Conservation (phyloP, 805 yeast genomes). For the Candida sakaeoensis region DNA sequence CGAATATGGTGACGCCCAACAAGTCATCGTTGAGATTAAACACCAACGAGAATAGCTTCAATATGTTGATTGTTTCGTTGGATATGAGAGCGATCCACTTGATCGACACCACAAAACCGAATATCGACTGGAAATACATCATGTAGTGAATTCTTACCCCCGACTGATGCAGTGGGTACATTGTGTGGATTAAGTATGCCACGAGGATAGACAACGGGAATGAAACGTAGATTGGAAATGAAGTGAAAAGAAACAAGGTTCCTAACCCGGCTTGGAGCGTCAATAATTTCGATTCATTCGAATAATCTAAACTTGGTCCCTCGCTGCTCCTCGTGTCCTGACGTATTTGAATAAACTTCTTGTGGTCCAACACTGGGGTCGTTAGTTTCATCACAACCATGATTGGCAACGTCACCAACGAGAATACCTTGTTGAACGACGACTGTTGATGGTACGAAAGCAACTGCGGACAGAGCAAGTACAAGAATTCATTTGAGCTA, state of each 20-base stretch:
- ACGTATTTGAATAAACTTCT: slow-evolving; percentile 7
- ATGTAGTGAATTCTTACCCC: slow-evolving; percentile 9
- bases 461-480: slow-evolving; percentile 14
- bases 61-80: slow-evolving; percentile 59
- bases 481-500: slow-evolving; percentile 14
- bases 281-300: slow-evolving; percentile 18
- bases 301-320: slow-evolving; percentile 14
- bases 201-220: not conserved
- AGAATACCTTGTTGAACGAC: slow-evolving; percentile 12
- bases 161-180: slow-evolving; percentile 7
- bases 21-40: slow-evolving; percentile 70
- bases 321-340: slow-evolving; percentile 7
- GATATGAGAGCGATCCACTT: slow-evolving; percentile 70
- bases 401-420: slow-evolving; percentile 20
- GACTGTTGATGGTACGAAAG: slow-evolving; percentile 11
- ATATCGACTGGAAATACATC: slow-evolving; percentile 28
- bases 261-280: slow-evolving; percentile 23
- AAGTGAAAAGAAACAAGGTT: slow-evolving; percentile 7
- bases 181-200: slow-evolving; percentile 8
- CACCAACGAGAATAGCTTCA: slow-evolving; percentile 58
- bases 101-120: slow-evolving; percentile 68
- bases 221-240: not conserved
- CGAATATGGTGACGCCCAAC: slow-evolving; percentile 83
- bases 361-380: slow-evolving; percentile 31
- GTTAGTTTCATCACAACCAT: slow-evolving; percentile 24